Percentiles rank a stretch among this genome's conserved stretches.
These are phyloP conservation scores for Penicillium griseofulvum DNA, from an alignment of 2,329 filamentous ascomycete genomes.

Conservation along the genomic window DNA sequence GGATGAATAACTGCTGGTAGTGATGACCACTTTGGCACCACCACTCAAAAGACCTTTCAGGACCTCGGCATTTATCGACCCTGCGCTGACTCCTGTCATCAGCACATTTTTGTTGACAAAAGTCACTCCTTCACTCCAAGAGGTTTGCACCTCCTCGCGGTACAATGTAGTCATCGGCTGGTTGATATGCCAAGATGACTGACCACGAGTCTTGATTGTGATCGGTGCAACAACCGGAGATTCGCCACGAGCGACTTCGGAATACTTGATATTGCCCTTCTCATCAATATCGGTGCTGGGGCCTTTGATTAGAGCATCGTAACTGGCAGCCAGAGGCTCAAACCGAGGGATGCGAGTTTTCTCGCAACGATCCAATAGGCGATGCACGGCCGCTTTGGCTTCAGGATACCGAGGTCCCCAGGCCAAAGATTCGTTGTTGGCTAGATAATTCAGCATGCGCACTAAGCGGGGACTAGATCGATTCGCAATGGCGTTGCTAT, in stretches of 20 bases:
- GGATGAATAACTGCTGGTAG: conserved; percentile 36
- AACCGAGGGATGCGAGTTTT: not conserved
- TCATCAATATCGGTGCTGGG: conserved; percentile 1
- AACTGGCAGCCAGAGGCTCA: not conserved
- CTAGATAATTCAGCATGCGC: conserved; percentile 4
- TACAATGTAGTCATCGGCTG: conserved; percentile 14
- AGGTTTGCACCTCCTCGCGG: conserved; percentile 9
- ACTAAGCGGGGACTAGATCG: conserved; percentile 1
- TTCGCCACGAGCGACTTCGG: not conserved
- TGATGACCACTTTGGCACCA: conserved; percentile 42
- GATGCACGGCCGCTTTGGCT: not conserved
- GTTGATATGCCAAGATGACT: conserved; percentile 19
- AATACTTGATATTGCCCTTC: not conserved
- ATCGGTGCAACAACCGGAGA: not conserved
- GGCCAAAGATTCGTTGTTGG: not conserved
- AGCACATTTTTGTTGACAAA: conserved; percentile 34
- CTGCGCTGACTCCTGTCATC: conserved; percentile 38
- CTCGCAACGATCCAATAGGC: not conserved
- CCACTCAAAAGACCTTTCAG: conserved; percentile 32
- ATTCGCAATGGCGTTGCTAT: not conserved
- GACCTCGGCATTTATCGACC: conserved; percentile 39
- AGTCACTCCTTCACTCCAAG: conserved; percentile 18
- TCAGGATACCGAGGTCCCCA: not conserved
- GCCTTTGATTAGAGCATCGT: not conserved
- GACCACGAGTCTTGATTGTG: conserved; percentile 14